Base-by-base conservation (phyloP, 768 basidiomycete genomes). In the Austroboletus eburneus region DNA sequence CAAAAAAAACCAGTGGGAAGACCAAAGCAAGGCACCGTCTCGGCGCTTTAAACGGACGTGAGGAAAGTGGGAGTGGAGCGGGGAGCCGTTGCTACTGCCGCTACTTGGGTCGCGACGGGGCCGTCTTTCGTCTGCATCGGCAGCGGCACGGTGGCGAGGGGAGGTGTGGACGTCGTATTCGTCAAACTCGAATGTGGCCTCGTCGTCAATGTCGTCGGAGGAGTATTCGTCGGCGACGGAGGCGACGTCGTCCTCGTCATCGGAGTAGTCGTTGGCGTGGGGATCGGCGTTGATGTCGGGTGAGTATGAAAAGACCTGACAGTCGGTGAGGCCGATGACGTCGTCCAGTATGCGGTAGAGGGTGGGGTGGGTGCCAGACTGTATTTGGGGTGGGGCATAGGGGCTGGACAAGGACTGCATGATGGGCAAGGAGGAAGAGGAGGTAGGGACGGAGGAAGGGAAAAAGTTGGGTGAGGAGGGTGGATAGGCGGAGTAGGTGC, bases 251-350 rank as follows among this genome's bases (percentile, higher is more conserved):
- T 87, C 86, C 55, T 88, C 86, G 61, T 85, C 85, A 58, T 88
- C 85, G 22, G 80, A 79, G 59, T 83, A 79, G 70, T 90, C 83
- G 61, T 81, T 80, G 36, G 87, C 89, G 56, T 98, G 93, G 1
- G 96, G 96, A 71, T 99, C 96, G 21, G 86, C 85, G 55, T 95
- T 91, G 49, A 87, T 83, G 67, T 95, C 91, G 39, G 95, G 96
- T 33, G 80, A 77, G 72, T 93, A 99, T 3, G 91, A 88, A 69
- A 86, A 99, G 48, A 97, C 92, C 63, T 97, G 94, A 72, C 91
- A 96, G 51, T 97, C 93, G 33, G 80, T 71, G 20, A 99, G 76
- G 20, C 87, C 86, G 55, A 99, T 89, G 59, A 89, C 87, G 36
- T 93, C 86, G 75, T 93, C 85, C 37, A 99, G 79, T 46, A 88